phyloP scores from a whole-genome alignment of 169 alveolate species.

The Babesia ovis region DNA sequence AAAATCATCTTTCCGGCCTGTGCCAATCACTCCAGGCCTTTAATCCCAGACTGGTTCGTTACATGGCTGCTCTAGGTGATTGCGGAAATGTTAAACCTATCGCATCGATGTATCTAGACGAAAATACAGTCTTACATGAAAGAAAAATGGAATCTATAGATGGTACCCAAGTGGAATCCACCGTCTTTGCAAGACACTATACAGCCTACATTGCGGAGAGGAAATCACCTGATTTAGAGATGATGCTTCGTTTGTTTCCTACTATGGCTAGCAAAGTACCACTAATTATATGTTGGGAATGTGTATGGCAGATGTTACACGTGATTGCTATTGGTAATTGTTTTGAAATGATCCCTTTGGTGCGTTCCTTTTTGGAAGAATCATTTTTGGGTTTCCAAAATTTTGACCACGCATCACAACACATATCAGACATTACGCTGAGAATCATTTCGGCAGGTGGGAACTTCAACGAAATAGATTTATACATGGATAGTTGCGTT shows the following conservation, averaged over 20 bases:
- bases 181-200: background rate
- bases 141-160: no score
- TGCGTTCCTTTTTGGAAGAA: slow-evolving; percentile 40
- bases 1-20: background rate
- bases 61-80: background rate
- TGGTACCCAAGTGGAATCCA: no score
- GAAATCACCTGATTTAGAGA: background rate
- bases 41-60: background rate
- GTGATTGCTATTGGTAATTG: background rate
- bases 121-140: no score
- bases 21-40: background rate
- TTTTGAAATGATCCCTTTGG: slow-evolving; percentile 24
- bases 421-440: background rate
- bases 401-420: background rate
- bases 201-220: background rate
- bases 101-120: no score
- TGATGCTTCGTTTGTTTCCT: background rate
- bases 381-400: slow-evolving; percentile 7
- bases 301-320: slow-evolving; percentile 19
- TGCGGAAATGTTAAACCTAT: no score
- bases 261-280: background rate
- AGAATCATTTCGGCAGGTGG: background rate
- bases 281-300: slow-evolving; percentile 12
- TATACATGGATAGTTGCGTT: slow-evolving; percentile 36
- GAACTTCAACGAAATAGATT: background rate